A percentile compares a stretch with the other conserved stretches of the same genome.
Evolutionary conservation across 192 early-diverging fungal genomes (phyloP).

Genomic region (Coemansia asiatica): DNA sequence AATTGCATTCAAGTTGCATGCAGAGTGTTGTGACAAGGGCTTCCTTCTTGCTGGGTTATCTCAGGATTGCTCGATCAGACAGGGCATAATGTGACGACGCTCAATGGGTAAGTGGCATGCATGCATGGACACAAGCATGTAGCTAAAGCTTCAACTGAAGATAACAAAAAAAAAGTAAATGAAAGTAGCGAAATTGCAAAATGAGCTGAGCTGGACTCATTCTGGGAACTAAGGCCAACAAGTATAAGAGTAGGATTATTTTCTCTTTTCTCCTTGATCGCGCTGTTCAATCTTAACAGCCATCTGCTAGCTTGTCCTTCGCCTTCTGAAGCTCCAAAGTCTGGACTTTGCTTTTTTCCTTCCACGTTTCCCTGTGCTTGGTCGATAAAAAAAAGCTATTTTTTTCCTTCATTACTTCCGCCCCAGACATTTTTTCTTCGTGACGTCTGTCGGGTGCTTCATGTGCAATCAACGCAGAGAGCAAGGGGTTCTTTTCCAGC

Average conservation of each 20-base stretch:
- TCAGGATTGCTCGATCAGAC: neutral
- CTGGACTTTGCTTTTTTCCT: neutral
- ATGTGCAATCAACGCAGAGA: neutral
- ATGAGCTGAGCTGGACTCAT: no score
- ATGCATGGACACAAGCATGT: neutral
- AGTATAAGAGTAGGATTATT: no score
- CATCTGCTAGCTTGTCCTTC: no score
- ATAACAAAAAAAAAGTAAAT: neutral
- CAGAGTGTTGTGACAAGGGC: no score
- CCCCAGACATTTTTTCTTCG: neutral
- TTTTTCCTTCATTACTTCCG: neutral
- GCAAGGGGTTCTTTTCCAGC: neutral
- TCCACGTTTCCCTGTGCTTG: conserved; percentile 1
- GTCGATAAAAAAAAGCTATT: neutral
- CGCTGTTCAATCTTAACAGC: no score
- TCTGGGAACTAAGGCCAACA: no score
- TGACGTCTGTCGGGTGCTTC: neutral
- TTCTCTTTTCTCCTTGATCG: no score
- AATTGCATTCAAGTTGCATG: no score
- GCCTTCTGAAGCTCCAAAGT: neutral
- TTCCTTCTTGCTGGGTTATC: no score
- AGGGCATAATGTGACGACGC: neutral
- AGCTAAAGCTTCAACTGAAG: neutral
- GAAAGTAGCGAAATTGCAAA: no score
- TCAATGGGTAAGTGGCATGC: neutral